Evolutionary conservation across 352 stramenopile species (phyloP), one percentile per base, ranked within the genome.

Genomic region (Pythium graminicola): DNA sequence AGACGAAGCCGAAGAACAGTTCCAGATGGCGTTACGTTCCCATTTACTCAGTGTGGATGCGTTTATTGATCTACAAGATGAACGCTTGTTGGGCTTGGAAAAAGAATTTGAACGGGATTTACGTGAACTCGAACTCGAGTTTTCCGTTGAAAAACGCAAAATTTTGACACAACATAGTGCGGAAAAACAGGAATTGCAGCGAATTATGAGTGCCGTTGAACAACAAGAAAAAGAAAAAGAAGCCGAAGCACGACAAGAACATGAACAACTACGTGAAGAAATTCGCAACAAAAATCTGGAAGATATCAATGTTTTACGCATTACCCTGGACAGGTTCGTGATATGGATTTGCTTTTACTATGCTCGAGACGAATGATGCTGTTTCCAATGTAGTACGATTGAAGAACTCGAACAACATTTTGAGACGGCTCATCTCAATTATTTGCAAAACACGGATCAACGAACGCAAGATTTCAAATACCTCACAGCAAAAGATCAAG

Each of bases 211-310:
- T 8, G 87, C 81, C 0, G 82, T 96, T 8, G 85, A 96, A 43
- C 70, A 85, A 33, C 76, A 90, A 51, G 83, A 94, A 46, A 85
- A 89, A 31, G 79, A 88, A 54, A 73, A 83, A 23, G 78, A 89
- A 46, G 76, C 69, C 17, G 83, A 94, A 33, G 73, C 81, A 0
- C 64, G 72, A 13, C 77, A 90, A 39, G 77, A 91, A 49, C 81
- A 91, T 63, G 90, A 97, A 39, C 86, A 96, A 54, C 64, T 95
- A 5, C 76, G 86, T 10, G 90, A 97, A 54, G 92, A 97, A 58
- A 96, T 98, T 50, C 80, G 86, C 57, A 97, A 97, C 70, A 95
- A 95, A 51, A 97, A 97, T 70, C 55, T 97, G 16, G 94, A 98
- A 55, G 81, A 98, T 45, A 97, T 98, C 29, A 97, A 98, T 61